These are phyloP conservation scores for Galium porrigens DNA, from an alignment of 305 asterid genomes.

Conservation along the genomic window DNA sequence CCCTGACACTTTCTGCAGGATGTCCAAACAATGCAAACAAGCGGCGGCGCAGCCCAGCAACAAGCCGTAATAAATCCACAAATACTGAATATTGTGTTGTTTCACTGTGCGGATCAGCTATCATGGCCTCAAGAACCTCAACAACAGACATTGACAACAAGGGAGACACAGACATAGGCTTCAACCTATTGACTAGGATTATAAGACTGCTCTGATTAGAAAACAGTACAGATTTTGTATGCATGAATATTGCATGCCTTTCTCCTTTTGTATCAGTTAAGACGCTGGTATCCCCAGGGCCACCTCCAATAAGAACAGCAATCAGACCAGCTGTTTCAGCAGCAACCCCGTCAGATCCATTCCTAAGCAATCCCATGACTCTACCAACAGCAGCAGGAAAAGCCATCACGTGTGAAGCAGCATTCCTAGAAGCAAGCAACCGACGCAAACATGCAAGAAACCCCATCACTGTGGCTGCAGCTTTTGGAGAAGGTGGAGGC, in stretches of 20 bases:
- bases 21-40: conserved; percentile 94
- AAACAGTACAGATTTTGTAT: conserved; percentile 79
- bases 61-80: conserved; percentile 85
- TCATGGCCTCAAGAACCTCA: conserved; percentile 96
- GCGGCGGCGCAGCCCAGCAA: conserved; percentile 94
- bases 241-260: conserved; percentile 89
- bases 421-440: conserved; percentile 78
- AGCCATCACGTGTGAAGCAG: conserved; percentile 95
- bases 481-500: conserved; percentile 98
- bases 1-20: conserved; percentile 92
- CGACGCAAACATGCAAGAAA: conserved; percentile 85
- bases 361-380: conserved; percentile 90
- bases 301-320: conserved; percentile 94
- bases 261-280: conserved; percentile 80
- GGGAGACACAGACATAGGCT: conserved; percentile 83
- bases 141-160: conserved; percentile 84
- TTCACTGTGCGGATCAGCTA: conserved; percentile 88
- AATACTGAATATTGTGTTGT: conserved; percentile 88
- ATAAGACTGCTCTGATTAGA: conserved; percentile 62
- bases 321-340: conserved; percentile 79
- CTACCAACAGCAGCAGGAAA: conserved; percentile 99
- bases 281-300: conserved; percentile 74
- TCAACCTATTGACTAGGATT: conserved; percentile 78
- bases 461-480: conserved; percentile 96
- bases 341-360: conserved; percentile 94